Evolutionary conservation across 2,329 filamentous ascomycete species (phyloP).

Genomic region (Penicillium capsulatum): DNA sequence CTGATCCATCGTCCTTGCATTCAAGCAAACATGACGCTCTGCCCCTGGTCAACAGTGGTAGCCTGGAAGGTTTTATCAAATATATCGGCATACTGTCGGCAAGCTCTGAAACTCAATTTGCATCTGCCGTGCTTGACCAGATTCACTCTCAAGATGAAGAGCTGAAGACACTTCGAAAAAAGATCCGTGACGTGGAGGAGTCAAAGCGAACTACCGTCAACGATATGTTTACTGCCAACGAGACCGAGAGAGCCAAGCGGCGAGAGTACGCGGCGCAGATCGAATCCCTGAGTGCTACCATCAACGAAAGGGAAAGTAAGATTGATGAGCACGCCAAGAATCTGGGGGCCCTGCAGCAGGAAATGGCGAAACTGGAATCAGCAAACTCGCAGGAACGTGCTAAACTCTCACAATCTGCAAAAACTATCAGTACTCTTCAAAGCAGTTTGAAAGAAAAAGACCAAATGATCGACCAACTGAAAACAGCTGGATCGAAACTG

Average conservation of each 20-base stretch:
- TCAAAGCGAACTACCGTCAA: slow-evolving; percentile 5
- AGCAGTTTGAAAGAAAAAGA: slow-evolving; percentile 10
- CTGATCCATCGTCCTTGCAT: neutral
- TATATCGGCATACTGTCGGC: slow-evolving; percentile 4
- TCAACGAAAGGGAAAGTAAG: slow-evolving; percentile 1
- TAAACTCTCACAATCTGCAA: slow-evolving; percentile 7
- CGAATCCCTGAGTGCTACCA: slow-evolving; percentile 5
- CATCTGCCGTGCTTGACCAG: slow-evolving; percentile 3
- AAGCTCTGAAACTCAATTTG: slow-evolving; percentile 7
- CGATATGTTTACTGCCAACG: slow-evolving; percentile 5
- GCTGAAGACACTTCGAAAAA: slow-evolving; percentile 3
- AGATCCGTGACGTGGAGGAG: slow-evolving; percentile 1
- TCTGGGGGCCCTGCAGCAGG: neutral
- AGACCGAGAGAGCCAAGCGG: slow-evolving; percentile 4
- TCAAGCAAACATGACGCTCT: slow-evolving; percentile 2
- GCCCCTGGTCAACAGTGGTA: slow-evolving; percentile 3
- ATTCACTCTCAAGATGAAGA: slow-evolving; percentile 7
- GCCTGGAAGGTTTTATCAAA: slow-evolving; percentile 7
- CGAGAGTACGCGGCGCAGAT: slow-evolving; percentile 3
- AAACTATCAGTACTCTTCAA: slow-evolving; percentile 11
- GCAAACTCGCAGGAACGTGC: slow-evolving; percentile 1
- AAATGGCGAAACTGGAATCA: slow-evolving; percentile 3
- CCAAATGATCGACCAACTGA: slow-evolving; percentile 12
- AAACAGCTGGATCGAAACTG: slow-evolving; percentile 9
- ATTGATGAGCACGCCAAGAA: slow-evolving; percentile 1